These are phyloP conservation scores for Xerocomellus amylosporus DNA, from an alignment of 768 basidiomycete genomes.

Conservation along the genomic window DNA sequence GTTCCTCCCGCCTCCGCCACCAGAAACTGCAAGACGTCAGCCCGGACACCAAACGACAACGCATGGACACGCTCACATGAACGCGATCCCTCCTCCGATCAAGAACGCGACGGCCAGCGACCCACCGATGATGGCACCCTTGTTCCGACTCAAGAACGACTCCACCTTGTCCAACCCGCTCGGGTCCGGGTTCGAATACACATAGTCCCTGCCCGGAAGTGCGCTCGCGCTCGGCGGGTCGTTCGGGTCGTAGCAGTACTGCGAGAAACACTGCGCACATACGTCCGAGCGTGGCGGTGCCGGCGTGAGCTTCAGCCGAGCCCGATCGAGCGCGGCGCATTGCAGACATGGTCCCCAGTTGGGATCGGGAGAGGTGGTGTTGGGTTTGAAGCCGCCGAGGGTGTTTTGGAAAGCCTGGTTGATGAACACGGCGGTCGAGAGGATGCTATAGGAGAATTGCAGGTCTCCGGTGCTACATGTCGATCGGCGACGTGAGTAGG, in stretches of 20 bases:
- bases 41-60: not conserved
- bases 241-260: slow-evolving; percentile 55
- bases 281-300: slow-evolving; percentile 38
- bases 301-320: slow-evolving; percentile 40
- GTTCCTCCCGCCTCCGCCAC: slow-evolving; percentile 27
- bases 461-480: slow-evolving; percentile 51
- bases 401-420: slow-evolving; percentile 57
- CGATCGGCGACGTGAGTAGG: slow-evolving; percentile 3
- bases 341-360: slow-evolving; percentile 57
- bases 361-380: slow-evolving; percentile 53
- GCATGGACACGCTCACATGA: slow-evolving; percentile 32
- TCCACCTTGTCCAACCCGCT: slow-evolving; percentile 42
- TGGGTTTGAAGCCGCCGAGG: slow-evolving; percentile 58
- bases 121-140: slow-evolving; percentile 49
- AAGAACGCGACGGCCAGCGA: slow-evolving; percentile 41
- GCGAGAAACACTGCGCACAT: slow-evolving; percentile 60
- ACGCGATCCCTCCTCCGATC: slow-evolving; percentile 35
- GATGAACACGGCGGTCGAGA: slow-evolving; percentile 55
- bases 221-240: slow-evolving; percentile 55
- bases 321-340: slow-evolving; percentile 61
- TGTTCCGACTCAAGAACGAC: slow-evolving; percentile 44
- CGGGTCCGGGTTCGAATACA: slow-evolving; percentile 56
- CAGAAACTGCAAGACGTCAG: slow-evolving; percentile 23
- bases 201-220: slow-evolving; percentile 38
- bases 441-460: slow-evolving; percentile 54